Conservation (phyloP, 2,329 filamentous ascomycete genomes). For the Phoma sp. region DNA sequence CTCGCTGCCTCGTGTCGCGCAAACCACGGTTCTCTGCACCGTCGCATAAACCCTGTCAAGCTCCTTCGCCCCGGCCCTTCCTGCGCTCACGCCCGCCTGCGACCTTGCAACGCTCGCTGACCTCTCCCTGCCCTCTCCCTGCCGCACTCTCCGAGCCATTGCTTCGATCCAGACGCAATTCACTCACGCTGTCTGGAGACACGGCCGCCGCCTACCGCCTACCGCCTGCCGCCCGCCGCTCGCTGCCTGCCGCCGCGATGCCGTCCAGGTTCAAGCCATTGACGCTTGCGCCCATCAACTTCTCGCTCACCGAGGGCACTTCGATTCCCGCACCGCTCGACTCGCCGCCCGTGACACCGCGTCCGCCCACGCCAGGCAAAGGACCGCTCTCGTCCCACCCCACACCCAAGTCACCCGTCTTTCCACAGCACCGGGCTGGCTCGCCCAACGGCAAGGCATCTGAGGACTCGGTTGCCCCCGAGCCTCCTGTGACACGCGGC, state of each 20-base stretch:
- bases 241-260: slow-evolving; percentile 27
- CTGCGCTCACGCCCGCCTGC: slow-evolving; percentile 36
- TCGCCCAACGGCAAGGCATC: slow-evolving; percentile 28
- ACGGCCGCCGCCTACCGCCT: not conserved
- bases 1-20: slow-evolving; percentile 20
- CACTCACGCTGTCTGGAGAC: slow-evolving; percentile 8
- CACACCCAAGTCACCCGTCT: slow-evolving; percentile 42
- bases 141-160: slow-evolving; percentile 28
- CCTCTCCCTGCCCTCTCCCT: slow-evolving; percentile 17
- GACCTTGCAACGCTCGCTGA: slow-evolving; percentile 22
- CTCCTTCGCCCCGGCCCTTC: slow-evolving; percentile 36
- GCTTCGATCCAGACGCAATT: slow-evolving; percentile 15
- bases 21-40: slow-evolving; percentile 16
- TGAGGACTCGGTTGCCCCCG: slow-evolving; percentile 9
- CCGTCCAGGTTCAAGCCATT: slow-evolving; percentile 45
- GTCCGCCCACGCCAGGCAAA: slow-evolving; percentile 47
- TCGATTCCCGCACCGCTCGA: slow-evolving; percentile 50
- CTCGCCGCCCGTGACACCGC: slow-evolving; percentile 47
- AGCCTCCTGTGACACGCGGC: slow-evolving; percentile 24
- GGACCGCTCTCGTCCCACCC: slow-evolving; percentile 52
- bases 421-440: slow-evolving; percentile 27
- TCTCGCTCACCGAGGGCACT: slow-evolving; percentile 52
- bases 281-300: slow-evolving; percentile 48
- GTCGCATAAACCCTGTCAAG: slow-evolving; percentile 29
- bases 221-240: not conserved